These are phyloP conservation scores for Backusella westeae DNA, from an alignment of 192 early-diverging fungal genomes.

Conservation along the genomic window DNA sequence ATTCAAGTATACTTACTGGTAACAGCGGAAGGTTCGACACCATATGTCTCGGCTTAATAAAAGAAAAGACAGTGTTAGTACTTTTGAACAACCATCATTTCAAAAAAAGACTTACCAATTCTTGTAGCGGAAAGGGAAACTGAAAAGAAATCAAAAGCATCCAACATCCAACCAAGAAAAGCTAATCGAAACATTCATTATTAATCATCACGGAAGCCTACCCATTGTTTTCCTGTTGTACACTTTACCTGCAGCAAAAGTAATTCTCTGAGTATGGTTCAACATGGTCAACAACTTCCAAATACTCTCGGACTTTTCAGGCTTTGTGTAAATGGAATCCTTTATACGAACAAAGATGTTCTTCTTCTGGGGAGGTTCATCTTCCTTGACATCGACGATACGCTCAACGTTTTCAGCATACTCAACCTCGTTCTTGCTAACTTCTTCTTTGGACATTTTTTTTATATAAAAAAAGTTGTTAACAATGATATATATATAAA, in stretches of 20 bases:
- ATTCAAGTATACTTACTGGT: constrained; percentile 34
- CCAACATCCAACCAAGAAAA: constrained; percentile 73
- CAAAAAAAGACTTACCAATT: constrained; percentile 30
- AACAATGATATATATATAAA: not conserved
- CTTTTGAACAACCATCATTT: not conserved
- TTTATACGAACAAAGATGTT: constrained; percentile 8
- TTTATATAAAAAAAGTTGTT: not conserved
- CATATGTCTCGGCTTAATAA: constrained; percentile 49
- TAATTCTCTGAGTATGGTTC: constrained; percentile 20
- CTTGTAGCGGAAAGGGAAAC: constrained; percentile 55
- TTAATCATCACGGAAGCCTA: not conserved
- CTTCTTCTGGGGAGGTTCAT: not conserved
- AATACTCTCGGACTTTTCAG: constrained; percentile 24
- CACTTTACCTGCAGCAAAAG: constrained; percentile 30
- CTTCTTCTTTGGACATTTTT: not conserved
- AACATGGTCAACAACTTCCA: constrained; percentile 30
- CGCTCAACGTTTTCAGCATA: not conserved
- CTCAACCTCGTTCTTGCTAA: not conserved
- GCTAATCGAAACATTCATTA: constrained; percentile 12
- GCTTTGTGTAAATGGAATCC: constrained; percentile 19
- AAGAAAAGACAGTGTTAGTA: not conserved
- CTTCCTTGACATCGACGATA: not conserved
- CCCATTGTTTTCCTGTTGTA: not conserved
- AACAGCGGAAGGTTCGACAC: constrained; percentile 49
- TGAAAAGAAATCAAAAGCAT: constrained; percentile 72